Evolutionary conservation across 129 eudicot species (phyloP).

Genomic region (Sambucus nigra): DNA sequence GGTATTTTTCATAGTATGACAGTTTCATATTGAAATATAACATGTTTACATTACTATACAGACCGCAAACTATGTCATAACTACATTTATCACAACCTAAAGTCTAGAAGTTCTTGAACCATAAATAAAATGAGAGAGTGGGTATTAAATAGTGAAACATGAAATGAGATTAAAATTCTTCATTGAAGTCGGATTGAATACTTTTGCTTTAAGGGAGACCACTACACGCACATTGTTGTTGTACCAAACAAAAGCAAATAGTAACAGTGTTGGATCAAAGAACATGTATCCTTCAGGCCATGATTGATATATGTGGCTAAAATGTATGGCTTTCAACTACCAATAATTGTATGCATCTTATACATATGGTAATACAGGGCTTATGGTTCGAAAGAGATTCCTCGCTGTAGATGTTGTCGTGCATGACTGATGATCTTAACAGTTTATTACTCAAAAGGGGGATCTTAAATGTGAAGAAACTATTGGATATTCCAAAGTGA

Average conservation of each 20-base stretch:
- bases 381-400: conserved; percentile 80
- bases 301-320: conserved; percentile 95
- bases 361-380: conserved; percentile 99
- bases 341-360: conserved; percentile 81
- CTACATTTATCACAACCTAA: no score
- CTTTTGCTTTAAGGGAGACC: no score
- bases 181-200: no score
- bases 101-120: no score
- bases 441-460: conserved; percentile 41
- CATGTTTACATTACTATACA: no score
- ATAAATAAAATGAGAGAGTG: no score
- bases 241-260: conserved; percentile 80
- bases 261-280: conserved; percentile 98
- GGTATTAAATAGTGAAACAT: no score
- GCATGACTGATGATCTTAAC: conserved; percentile 68
- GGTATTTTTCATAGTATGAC: no score
- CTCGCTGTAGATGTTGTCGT: conserved; percentile 78
- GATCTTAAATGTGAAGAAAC: conserved; percentile 47
- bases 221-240: conserved; percentile 90
- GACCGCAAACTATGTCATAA: no score
- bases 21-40: no score
- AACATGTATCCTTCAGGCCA: conserved; percentile 88
- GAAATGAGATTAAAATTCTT: no score
- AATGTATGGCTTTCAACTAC: conserved; percentile 97
- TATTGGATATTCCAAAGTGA: conserved; percentile 45